Evolutionary conservation across 2,329 filamentous ascomycete genomes (phyloP), one percentile per base, ranked within the genome.

Genomic region (Atkinsonella texensis): DNA sequence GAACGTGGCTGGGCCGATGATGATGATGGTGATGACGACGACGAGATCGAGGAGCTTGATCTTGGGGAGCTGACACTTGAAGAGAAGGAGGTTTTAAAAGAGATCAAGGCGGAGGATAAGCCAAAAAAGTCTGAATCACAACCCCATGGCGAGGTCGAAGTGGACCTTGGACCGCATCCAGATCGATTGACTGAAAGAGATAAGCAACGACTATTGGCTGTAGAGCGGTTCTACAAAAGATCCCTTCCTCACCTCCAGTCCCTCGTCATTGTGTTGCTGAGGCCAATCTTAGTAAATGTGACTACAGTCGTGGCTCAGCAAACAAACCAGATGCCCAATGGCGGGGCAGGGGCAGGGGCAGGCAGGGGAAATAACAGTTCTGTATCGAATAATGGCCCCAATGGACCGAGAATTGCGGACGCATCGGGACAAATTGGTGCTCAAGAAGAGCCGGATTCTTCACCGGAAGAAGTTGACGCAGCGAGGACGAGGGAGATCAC

Each of bases 171-270:
- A 1, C 78, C 80, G 10, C 67, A 72, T 23, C 64, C 66, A 40
- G 68, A 69, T 12, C 60, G 63, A 35, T 58, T 83, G 33, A 72
- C 75, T 49, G 69, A 74, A n/a, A 74, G 77, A 33, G 72, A 80
- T 33, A 80, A 79, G 60, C 74, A 78, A 59, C 80, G 87, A 32
- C 71, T 95, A 49, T 69, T 83, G 57, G 78, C 83, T 1, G 81
- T 97, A 13, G 89, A 96, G 63, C 71, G 74, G 8, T 94, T 94
- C 62, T 98, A 97, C 63, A 76, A 79, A 62, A 75, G 85, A 55
- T 81, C 86, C 0, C 71, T 98, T 49, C 88, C 91, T 1, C 84
- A 95, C 65, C 71, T 98, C 15, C 93, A 97, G 64, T 97, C 91
- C 1, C 72, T 97, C 13, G 85, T 95, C 4, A 95, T 97, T 59